Conservation (phyloP, 2,329 filamentous ascomycete genomes). For the Colletotrichum simmondsii region DNA sequence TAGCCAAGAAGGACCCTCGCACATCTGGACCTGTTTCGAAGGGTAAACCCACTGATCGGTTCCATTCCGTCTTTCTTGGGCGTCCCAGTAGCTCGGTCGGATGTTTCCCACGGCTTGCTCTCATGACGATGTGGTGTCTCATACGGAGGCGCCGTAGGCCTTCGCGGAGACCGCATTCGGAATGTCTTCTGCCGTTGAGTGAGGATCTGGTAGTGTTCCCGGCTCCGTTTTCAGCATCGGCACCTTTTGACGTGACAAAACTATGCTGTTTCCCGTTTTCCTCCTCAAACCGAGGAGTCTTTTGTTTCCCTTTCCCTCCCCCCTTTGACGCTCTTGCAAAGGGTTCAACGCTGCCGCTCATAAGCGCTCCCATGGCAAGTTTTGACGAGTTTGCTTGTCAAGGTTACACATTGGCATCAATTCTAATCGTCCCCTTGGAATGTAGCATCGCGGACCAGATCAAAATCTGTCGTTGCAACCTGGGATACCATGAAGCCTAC, state of each 20-base stretch:
- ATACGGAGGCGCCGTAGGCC: not conserved
- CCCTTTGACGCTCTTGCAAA: not conserved
- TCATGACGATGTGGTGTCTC: slow-evolving; percentile 25
- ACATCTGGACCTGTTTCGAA: not conserved
- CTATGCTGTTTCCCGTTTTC: not conserved
- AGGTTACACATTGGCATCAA: not conserved
- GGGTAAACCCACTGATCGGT: not conserved
- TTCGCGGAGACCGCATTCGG: slow-evolving; percentile 23
- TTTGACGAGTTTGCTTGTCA: not conserved
- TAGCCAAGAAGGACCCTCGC: not conserved
- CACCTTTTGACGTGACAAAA: slow-evolving; percentile 9
- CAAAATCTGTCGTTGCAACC: not conserved
- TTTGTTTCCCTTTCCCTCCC: not conserved
- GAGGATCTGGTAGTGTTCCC: not conserved
- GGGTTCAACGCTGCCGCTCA: slow-evolving; percentile 1
- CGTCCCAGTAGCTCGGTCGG: not conserved
- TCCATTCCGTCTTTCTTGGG: not conserved
- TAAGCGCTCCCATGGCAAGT: slow-evolving; percentile 17
- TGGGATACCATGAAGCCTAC: slow-evolving; percentile 27
- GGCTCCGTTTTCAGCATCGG: slow-evolving; percentile 11
- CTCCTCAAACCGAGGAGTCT: not conserved
- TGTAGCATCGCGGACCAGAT: slow-evolving; percentile 13
- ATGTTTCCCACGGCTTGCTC: not conserved
- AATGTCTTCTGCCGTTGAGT: slow-evolving; percentile 13
- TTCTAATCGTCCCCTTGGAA: not conserved